A percentile compares a stretch with the other conserved stretches of the same genome.
Evolutionary conservation across 2,329 filamentous ascomycete genomes (phyloP).

Genomic region (Aspergillus fischeri): DNA sequence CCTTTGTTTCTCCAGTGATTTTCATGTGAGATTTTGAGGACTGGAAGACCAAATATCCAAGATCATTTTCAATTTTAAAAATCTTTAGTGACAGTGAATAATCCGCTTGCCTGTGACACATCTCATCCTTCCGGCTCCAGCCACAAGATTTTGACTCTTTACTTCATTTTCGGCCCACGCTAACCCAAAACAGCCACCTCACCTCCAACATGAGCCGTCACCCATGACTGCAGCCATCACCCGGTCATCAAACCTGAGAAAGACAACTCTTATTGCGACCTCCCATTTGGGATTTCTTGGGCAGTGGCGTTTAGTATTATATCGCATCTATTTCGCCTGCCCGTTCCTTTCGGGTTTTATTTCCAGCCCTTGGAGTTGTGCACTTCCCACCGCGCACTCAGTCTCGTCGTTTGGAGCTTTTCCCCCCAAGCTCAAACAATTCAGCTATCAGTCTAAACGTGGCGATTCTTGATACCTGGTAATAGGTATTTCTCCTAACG

Average conservation of each 20-base stretch:
- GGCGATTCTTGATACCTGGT: conserved; percentile 42
- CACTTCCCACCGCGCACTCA: conserved; percentile 24
- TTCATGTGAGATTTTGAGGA: neutral
- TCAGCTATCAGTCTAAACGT: conserved; percentile 37
- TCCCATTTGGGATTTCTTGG: conserved; percentile 25
- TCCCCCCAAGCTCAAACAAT: conserved; percentile 27
- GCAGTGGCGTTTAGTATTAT: conserved; percentile 18
- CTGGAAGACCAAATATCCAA: neutral
- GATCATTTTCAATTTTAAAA: neutral
- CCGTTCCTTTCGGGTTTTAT: conserved; percentile 13
- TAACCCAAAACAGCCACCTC: conserved; percentile 42
- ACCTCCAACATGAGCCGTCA: conserved; percentile 38
- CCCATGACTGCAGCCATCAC: conserved; percentile 29
- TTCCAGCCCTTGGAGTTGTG: conserved; percentile 21
- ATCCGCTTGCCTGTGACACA: neutral
- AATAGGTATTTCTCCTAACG: conserved; percentile 34
- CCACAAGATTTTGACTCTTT: conserved; percentile 21
- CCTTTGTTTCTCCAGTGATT: neutral
- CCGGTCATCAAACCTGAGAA: conserved; percentile 28
- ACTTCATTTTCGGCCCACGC: conserved; percentile 27
- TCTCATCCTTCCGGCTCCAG: conserved; percentile 6
- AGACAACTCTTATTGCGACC: conserved; percentile 19
- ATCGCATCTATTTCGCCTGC: conserved; percentile 19
- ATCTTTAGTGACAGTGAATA: neutral
- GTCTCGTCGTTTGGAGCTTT: conserved; percentile 28